Evolutionary conservation across 78 protist genomes (phyloP).

Genomic region (Tieghemostelium lacteum): DNA sequence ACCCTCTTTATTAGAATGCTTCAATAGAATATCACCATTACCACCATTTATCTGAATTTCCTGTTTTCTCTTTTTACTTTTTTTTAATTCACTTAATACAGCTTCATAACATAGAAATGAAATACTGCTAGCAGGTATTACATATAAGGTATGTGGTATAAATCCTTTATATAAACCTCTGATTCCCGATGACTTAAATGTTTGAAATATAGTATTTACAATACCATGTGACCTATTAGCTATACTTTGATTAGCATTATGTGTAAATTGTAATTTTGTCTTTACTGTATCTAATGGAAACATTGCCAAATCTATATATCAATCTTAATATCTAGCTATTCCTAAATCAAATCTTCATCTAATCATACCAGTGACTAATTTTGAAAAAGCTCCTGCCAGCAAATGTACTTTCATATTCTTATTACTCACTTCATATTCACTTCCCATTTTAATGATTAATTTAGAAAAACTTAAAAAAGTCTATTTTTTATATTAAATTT

Average conservation of each 20-base stretch:
- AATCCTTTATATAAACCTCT: slow-evolving; percentile 27
- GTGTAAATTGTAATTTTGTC: slow-evolving; percentile 56
- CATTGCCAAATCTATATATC: too few species aligned
- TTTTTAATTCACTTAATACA: background rate
- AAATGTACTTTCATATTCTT: too few species aligned
- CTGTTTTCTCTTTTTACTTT: background rate
- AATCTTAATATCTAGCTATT: too few species aligned
- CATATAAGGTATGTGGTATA: slow-evolving; percentile 55
- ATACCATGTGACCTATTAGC: background rate
- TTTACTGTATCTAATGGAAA: slow-evolving; percentile 68
- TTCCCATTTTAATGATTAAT: too few species aligned
- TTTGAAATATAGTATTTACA: background rate
- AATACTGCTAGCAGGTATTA: slow-evolving; percentile 27
- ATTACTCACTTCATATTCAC: too few species aligned
- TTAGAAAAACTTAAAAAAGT: too few species aligned
- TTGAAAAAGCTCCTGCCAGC: too few species aligned
- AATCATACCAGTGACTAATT: too few species aligned
- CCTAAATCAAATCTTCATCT: too few species aligned
- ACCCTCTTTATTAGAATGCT: too few species aligned
- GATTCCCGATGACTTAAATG: background rate
- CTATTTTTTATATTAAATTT: too few species aligned
- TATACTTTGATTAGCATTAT: background rate
- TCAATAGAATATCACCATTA: too few species aligned
- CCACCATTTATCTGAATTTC: background rate
- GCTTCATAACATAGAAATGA: slow-evolving; percentile 19